A percentile compares a stretch with the other conserved stretches of the same genome.
Conservation (phyloP, 805 yeast genomes). For the Tetrapisispora taiwanensis region DNA sequence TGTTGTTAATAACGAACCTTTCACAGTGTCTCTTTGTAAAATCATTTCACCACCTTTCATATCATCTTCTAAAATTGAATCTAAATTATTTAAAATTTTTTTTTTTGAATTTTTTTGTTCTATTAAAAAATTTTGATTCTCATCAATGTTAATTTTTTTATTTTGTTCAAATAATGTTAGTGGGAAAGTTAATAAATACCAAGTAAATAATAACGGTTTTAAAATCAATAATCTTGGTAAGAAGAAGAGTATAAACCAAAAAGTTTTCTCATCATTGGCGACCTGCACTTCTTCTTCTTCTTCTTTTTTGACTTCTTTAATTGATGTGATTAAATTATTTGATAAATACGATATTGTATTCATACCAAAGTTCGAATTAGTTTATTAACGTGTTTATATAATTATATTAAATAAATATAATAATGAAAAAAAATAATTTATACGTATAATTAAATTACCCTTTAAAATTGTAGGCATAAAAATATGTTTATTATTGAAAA, state of each 20-base stretch:
- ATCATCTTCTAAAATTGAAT: slow-evolving; percentile 19
- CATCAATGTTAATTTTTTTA: neutral
- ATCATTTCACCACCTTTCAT: slow-evolving; percentile 23
- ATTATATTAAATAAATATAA: neutral
- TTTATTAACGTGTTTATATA: too few species aligned
- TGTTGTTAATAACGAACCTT: slow-evolving; percentile 21
- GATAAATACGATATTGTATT: slow-evolving; percentile 24
- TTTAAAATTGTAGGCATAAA: too few species aligned
- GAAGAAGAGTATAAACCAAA: slow-evolving; percentile 31
- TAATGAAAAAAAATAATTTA: neutral
- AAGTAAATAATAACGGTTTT: slow-evolving; percentile 41
- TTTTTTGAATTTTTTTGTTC: neutral
- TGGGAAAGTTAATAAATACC: slow-evolving; percentile 51
- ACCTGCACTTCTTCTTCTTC: slow-evolving; percentile 1
- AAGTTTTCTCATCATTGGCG: neutral
- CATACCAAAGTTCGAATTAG: slow-evolving; percentile 4
- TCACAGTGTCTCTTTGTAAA: slow-evolving; percentile 24
- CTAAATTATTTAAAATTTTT: neutral
- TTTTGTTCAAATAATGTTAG: slow-evolving; percentile 32
- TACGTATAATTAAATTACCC: too few species aligned
- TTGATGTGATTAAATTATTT: slow-evolving; percentile 12
- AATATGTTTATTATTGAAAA: too few species aligned
- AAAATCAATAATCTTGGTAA: slow-evolving; percentile 41
- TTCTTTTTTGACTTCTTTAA: slow-evolving; percentile 1
- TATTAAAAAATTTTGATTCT: too few species aligned